Conservation (phyloP, 1,284 basidiomycete species). For the Boletus smithii region DNA sequence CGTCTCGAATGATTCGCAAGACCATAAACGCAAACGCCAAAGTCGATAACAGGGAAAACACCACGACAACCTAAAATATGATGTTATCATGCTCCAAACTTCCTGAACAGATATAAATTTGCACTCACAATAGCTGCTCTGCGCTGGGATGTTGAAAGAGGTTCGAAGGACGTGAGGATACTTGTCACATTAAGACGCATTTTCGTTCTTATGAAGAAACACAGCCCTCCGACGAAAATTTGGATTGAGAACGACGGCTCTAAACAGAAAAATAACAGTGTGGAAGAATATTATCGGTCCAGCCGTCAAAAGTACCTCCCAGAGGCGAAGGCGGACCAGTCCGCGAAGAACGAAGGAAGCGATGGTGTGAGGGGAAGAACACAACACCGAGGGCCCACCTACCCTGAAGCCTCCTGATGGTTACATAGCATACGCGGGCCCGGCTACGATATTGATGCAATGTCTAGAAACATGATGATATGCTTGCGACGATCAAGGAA, state of each 20-base stretch:
- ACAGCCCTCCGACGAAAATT: conserved; percentile 1
- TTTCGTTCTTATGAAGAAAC: neutral
- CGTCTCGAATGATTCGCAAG: conserved; percentile 23
- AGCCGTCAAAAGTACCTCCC: conserved; percentile 32
- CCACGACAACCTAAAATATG: conserved; percentile 16
- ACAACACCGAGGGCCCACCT: neutral
- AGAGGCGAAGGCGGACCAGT: conserved; percentile 43
- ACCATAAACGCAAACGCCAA: conserved; percentile 21
- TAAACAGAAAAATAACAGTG: conserved; percentile 14
- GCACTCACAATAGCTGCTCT: conserved; percentile 22
- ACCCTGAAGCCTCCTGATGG: neutral
- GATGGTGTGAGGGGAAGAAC: conserved; percentile 15
- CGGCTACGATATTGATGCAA: too few relatives aligned
- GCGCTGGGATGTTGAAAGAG: conserved; percentile 15
- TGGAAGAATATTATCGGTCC: conserved; percentile 24
- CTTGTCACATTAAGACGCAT: conserved; percentile 7
- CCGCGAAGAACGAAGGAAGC: conserved; percentile 36
- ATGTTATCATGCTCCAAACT: neutral
- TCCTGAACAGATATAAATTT: neutral
- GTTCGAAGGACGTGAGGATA: conserved; percentile 1
- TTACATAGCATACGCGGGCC: neutral
- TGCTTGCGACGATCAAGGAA: conserved; percentile 17
- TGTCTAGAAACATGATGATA: neutral
- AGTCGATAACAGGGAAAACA: conserved; percentile 24
- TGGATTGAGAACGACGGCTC: neutral